phyloP scores from a whole-genome alignment of 176 grass and related monocot species.

The Hsuehochloa calcarea region DNA sequence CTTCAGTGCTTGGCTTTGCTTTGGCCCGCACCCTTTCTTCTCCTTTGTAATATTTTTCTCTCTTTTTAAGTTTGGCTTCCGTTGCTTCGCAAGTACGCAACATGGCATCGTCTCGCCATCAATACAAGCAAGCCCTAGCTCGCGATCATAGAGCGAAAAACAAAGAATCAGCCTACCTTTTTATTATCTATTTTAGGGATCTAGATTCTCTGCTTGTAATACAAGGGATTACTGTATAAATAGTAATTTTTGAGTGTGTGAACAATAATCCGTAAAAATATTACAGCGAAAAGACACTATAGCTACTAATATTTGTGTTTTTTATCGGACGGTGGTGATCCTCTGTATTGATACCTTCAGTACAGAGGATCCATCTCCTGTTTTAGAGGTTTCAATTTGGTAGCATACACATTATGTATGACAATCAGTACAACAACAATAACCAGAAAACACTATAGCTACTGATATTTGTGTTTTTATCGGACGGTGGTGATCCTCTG shows the following conservation, averaged over 20 bases:
- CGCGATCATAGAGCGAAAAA: neutral
- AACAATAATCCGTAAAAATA: too few species aligned
- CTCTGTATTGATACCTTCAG: too few species aligned
- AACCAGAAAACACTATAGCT: too few species aligned
- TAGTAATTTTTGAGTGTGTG: too few species aligned
- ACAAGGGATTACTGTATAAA: too few species aligned
- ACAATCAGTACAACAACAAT: neutral
- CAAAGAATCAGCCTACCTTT: neutral
- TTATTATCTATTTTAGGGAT: neutral
- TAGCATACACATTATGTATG: neutral
- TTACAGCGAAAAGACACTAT: too few species aligned
- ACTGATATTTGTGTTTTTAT: too few species aligned
- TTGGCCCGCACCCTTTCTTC: neutral
- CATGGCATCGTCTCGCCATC: constrained; percentile 1
- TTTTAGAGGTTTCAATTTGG: neutral
- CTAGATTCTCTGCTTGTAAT: too few species aligned
- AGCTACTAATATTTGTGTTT: too few species aligned
- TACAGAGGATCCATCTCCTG: too few species aligned
- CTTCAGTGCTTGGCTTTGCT: neutral
- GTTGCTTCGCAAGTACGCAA: constrained; percentile 28
- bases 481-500: too few species aligned
- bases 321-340: too few species aligned
- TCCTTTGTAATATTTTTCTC: neutral
- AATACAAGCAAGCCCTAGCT: neutral
- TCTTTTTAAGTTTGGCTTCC: neutral